phyloP scores from a whole-genome alignment of 2,329 filamentous ascomycete genomes.

The Xylaria sp. region DNA sequence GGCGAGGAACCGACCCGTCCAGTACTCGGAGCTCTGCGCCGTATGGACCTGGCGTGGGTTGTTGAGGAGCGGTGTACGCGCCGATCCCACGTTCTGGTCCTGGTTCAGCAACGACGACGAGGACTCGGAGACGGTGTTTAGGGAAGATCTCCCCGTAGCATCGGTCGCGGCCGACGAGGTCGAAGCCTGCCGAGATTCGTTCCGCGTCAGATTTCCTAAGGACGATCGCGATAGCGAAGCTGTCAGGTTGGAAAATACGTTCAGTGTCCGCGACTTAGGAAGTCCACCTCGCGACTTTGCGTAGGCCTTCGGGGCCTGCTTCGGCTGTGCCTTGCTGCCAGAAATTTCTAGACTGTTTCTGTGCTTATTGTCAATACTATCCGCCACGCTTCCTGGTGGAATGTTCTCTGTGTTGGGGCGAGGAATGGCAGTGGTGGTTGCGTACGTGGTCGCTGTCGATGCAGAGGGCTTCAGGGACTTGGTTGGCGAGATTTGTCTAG shows the following conservation, averaged over 20 bases:
- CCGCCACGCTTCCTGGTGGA: constrained; percentile 18
- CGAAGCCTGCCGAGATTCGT: constrained; percentile 49
- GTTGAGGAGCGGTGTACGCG: neutral
- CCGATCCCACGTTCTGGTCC: constrained; percentile 9
- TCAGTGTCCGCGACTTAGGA: constrained; percentile 50
- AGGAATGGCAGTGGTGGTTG: constrained; percentile 9
- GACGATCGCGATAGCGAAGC: constrained; percentile 46
- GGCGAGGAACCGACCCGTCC: constrained; percentile 63
- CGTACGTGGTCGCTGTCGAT: constrained; percentile 18
- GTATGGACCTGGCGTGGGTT: constrained; percentile 40
- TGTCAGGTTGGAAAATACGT: constrained; percentile 48
- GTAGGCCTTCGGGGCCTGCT: constrained; percentile 13
- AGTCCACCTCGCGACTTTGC: constrained; percentile 31
- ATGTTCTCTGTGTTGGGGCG: constrained; percentile 31
- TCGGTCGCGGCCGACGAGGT: constrained; percentile 20
- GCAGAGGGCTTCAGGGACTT: constrained; percentile 11
- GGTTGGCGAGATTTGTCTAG: constrained; percentile 5
- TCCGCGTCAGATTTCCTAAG: constrained; percentile 39
- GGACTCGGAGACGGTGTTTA: constrained; percentile 3
- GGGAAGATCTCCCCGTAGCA: neutral
- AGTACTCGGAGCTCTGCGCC: constrained; percentile 56
- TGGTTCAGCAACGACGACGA: neutral
- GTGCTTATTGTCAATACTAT: constrained; percentile 14
- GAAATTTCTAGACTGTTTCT: constrained; percentile 17
- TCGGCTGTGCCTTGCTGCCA: constrained; percentile 5